These are phyloP conservation scores for Saccharomycopsis guyanensis DNA, from an alignment of 805 yeast genomes.

Conservation along the genomic window DNA sequence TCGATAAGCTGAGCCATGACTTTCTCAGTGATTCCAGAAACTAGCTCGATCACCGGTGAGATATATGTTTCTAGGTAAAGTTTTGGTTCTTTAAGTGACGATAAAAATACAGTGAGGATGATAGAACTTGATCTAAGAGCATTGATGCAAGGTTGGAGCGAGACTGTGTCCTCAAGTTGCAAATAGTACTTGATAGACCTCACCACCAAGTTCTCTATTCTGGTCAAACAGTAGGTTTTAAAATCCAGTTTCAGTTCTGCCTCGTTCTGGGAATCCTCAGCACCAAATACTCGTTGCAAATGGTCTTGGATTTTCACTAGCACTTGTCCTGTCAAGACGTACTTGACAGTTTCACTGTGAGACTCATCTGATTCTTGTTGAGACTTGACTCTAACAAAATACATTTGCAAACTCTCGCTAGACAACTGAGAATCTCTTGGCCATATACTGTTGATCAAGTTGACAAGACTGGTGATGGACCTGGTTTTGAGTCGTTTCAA, in stretches of 20 bases:
- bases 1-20: slow-evolving; percentile 22
- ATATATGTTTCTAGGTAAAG: slow-evolving; percentile 41
- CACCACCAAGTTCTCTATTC: slow-evolving; percentile 30
- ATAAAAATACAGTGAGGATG: slow-evolving; percentile 35
- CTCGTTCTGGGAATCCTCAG: slow-evolving; percentile 23
- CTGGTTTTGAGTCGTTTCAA: neutral
- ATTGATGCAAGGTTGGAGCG: slow-evolving; percentile 20
- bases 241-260: slow-evolving; percentile 8
- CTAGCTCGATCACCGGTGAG: slow-evolving; percentile 33
- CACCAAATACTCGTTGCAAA: slow-evolving; percentile 23
- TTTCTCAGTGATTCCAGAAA: slow-evolving; percentile 30
- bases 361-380: neutral
- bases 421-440: neutral
- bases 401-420: neutral
- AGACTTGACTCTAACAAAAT: neutral
- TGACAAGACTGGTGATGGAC: neutral
- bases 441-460: neutral
- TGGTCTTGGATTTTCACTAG: slow-evolving; percentile 23
- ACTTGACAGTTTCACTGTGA: slow-evolving; percentile 17
- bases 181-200: slow-evolving; percentile 25
- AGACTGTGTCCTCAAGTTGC: slow-evolving; percentile 23
- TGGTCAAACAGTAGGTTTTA: slow-evolving; percentile 21
- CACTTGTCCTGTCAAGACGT: slow-evolving; percentile 21
- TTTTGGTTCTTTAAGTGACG: slow-evolving; percentile 35
- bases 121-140: slow-evolving; percentile 31